A percentile compares a stretch with the other conserved stretches of the same genome.
phyloP scores from a whole-genome alignment of 371 early-diverging fungal genomes.

The Zopfochytrium polystomum region DNA sequence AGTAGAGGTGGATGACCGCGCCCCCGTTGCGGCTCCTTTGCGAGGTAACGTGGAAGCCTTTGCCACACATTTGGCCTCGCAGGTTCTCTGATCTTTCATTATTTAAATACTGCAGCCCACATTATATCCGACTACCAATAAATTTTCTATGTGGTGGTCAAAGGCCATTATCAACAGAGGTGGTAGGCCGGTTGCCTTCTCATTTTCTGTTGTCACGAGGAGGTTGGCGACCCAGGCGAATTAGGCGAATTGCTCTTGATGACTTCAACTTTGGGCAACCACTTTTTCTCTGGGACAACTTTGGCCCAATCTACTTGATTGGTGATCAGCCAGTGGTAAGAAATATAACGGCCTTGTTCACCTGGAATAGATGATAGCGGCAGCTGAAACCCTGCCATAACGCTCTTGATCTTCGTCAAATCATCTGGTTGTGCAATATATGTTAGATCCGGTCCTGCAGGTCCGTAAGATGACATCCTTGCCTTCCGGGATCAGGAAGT shows the following conservation, averaged over 20 bases:
- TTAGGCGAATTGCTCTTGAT: not conserved
- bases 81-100: too few species aligned
- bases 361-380: conserved; percentile 8
- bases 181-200: not conserved
- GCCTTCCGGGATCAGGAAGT: too few species aligned
- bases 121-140: not conserved
- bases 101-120: too few species aligned
- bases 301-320: conserved; percentile 34
- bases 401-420: conserved; percentile 1
- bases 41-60: too few species aligned
- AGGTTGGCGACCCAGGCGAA: not conserved
- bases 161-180: too few species aligned
- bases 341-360: too few species aligned
- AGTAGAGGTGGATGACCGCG: conserved; percentile 72
- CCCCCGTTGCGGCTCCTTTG: conserved; percentile 79
- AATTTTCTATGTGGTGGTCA: not conserved
- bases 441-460: too few species aligned
- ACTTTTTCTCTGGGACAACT: conserved; percentile 11
- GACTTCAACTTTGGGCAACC: conserved; percentile 21
- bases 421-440: not conserved
- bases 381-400: not conserved
- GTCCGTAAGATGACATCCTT: too few species aligned
- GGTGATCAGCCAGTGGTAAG: too few species aligned
- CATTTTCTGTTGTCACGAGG: not conserved
- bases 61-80: too few species aligned